Percentiles rank a stretch among this genome's conserved stretches.
Evolutionary conservation across 2,329 filamentous ascomycete genomes (phyloP).

Genomic region (Thielaviopsis euricoi): DNA sequence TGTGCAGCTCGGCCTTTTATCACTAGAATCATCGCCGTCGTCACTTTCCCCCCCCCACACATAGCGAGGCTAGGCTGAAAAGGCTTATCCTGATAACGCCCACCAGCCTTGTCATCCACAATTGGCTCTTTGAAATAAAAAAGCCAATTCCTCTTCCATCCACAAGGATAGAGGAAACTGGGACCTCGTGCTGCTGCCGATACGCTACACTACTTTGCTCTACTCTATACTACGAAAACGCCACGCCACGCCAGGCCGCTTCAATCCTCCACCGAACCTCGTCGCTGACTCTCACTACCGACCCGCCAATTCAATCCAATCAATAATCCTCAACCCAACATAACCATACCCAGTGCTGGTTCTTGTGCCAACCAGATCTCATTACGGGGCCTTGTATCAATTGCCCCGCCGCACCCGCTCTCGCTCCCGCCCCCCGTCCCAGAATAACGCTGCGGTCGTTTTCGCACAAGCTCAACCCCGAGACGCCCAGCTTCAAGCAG

Average conservation of each 20-base stretch:
- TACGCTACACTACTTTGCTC: too few relatives aligned
- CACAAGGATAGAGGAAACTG: background rate
- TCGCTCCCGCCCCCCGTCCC: background rate
- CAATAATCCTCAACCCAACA: background rate
- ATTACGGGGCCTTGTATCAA: slow-evolving; percentile 8
- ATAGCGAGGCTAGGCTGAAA: background rate
- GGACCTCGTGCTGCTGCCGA: too few relatives aligned
- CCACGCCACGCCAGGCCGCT: too few relatives aligned
- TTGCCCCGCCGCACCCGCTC: slow-evolving; percentile 6
- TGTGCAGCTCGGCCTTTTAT: background rate
- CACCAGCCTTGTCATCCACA: background rate
- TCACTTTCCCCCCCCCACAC: too few relatives aligned
- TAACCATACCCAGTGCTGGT: background rate
- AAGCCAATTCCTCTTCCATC: background rate
- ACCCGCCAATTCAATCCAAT: too few relatives aligned
- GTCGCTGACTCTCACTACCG: too few relatives aligned
- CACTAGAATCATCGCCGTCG: background rate
- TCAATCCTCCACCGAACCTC: background rate
- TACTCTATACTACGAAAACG: too few relatives aligned
- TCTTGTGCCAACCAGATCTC: background rate
- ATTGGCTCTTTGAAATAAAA: background rate
- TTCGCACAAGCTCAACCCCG: slow-evolving; percentile 11
- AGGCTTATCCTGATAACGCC: background rate
- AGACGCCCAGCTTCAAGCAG: slow-evolving; percentile 10
- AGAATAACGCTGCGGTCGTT: slow-evolving; percentile 10